Base-by-base conservation (phyloP, 768 basidiomycete species). In the Boletus vinaceobasis region DNA sequence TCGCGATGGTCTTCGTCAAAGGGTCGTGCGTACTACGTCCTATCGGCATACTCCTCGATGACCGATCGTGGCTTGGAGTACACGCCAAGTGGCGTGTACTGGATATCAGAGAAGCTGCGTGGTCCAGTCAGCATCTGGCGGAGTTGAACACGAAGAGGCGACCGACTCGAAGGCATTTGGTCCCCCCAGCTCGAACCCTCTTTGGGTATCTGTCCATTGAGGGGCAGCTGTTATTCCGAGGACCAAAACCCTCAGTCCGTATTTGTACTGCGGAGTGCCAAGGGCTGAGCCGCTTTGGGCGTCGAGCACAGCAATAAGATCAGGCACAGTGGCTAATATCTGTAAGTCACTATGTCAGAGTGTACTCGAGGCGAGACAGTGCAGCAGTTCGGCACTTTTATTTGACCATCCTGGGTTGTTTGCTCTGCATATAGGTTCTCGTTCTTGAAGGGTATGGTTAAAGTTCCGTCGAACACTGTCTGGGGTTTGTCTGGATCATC, bases 281-380 rank as follows among this genome's bases (percentile, higher is more conserved):
- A 88, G 70, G 31, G 83, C 80, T 4, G 77, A 72, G 0, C 85
- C 86, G 53, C 72, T 82, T 58, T 84, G 83, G 21, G 82, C 78
- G 58, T 88, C 85, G 11, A 87, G 68, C 11, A 87, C 79, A 0
- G 79, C 73, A 50, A 87, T 84, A 26, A 88, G 73, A 65, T 87
- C 86, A 4, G 86, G 86, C 11, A 88, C 86, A 33, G 77, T 75
- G 32, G 77, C 80, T 1, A 80, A 68, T 37, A 83, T 70, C 77
- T 80, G 38, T 26, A 55, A 60, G 48, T 2, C 55, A 53, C 19
- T 5, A 15, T n/a, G 37, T 60, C 46, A 61, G 46, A 38, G 14
- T n/a, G 29, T 26, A 26, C 32, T 11, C 26, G 19, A n/a, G 50
- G 43, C 32, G 47, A 48, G 39, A 53, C 14, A 45, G 32, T 38